Percentiles rank a stretch among this genome's conserved stretches.
Conservation (phyloP, 192 early-diverging fungal species). For the Umbelopsis sp. region DNA sequence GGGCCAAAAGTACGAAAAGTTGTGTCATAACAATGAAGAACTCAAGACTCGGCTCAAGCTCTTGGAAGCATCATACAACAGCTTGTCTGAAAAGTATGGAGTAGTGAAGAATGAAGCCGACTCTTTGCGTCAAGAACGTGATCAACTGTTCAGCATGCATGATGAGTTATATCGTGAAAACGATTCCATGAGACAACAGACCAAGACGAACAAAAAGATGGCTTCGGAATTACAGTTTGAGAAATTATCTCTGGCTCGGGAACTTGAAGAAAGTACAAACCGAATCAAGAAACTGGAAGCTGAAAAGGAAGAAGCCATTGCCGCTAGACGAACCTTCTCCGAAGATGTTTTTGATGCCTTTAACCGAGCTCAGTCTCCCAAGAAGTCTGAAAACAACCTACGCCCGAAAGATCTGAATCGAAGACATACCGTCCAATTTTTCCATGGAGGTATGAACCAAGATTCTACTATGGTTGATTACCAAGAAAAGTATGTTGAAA, state of each 20-base stretch:
- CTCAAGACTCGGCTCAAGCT: slow-evolving; percentile 24
- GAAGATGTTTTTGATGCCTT: slow-evolving; percentile 37
- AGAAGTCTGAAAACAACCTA: background rate
- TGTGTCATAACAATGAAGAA: slow-evolving; percentile 34
- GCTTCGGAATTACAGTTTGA: slow-evolving; percentile 38
- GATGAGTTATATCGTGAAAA: slow-evolving; percentile 27
- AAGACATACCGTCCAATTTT: slow-evolving; percentile 32
- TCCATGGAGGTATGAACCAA: background rate
- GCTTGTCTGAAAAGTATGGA: slow-evolving; percentile 33
- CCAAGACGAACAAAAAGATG: slow-evolving; percentile 33
- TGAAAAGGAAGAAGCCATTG: slow-evolving; percentile 30
- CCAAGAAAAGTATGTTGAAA: slow-evolving; percentile 38
- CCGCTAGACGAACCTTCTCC: slow-evolving; percentile 28
- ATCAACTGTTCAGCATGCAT: slow-evolving; percentile 19
- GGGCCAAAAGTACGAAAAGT: slow-evolving; percentile 38
- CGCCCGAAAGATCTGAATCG: background rate
- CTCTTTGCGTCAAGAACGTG: slow-evolving; percentile 32
- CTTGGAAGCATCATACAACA: slow-evolving; percentile 24
- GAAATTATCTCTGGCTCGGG: slow-evolving; percentile 24
- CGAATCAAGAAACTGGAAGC: slow-evolving; percentile 29
- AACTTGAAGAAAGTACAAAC: slow-evolving; percentile 9
- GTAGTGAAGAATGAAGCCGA: slow-evolving; percentile 32
- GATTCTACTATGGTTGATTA: slow-evolving; percentile 24
- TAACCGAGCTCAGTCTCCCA: slow-evolving; percentile 8
- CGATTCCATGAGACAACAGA: slow-evolving; percentile 27